Base-by-base conservation (phyloP, 2,329 filamentous ascomycete genomes). In the Penicillium sp. region DNA sequence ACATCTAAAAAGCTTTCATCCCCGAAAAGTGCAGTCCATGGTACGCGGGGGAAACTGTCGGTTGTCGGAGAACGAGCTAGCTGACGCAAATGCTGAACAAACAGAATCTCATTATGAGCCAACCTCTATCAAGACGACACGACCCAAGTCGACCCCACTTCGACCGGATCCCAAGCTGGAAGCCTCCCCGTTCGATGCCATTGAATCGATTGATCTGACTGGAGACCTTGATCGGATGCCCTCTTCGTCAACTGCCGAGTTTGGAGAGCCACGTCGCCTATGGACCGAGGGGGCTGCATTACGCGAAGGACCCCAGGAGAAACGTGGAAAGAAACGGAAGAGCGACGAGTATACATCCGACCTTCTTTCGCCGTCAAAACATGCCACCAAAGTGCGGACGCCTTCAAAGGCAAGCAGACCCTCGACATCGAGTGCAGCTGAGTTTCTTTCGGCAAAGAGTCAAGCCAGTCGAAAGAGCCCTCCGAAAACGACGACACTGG, bases 301-400 rank as follows among this genome's bases (percentile, higher is more conserved):
- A 38, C 65, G 69, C 16, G 58, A 59, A 41, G 63, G 65, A 32
- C 68, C 70, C 18, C 23, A 55, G 16, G 58, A 66, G 16, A 69
- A 66, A 42, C 67, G 65, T 51, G 71, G 71, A 4, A 74, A 70
- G 56, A 77, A 76, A 56, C 65, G 74, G 41, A 76, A 75, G 56
- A 76, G 73, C 50, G 68, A 74, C 18, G 74, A 76, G 47, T 71
- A 72, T 45, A 60, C 64, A 29, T 66, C 63, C 5, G 69, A 72
- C 46, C 57, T 69, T 18, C 47, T 60, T 5, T 67, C 65, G 2
- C 62, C 68, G 2, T 60, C 54, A n/a, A 65, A 63, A 24, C 50
- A 59, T 47, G 37, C 50, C 11, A 51, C 55, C 3, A 63, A 59
- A 46, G 45, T 54, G 10, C 58, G 57, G 31, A 62, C 56, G n/a